phyloP scores from a whole-genome alignment of 2,329 filamentous ascomycete species.

The Aspergillus felis region DNA sequence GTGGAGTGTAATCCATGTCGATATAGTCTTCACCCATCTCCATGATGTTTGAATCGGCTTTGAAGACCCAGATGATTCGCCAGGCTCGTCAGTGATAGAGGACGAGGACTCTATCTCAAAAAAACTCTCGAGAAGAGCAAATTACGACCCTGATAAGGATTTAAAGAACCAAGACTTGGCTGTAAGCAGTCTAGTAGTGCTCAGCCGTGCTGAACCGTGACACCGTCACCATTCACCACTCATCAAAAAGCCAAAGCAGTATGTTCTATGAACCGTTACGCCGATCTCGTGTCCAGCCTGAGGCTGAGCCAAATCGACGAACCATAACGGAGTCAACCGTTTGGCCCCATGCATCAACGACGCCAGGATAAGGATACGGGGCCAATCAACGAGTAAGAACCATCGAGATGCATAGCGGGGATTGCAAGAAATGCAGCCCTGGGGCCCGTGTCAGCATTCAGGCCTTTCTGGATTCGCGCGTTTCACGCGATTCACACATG shows the following conservation, averaged over 20 bases:
- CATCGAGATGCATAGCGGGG: neutral
- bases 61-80: neutral
- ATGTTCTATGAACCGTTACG: neutral
- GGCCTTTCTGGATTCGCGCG: neutral
- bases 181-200: neutral
- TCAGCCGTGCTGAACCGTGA: neutral
- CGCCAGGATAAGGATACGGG: neutral
- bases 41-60: slow-evolving; percentile 12
- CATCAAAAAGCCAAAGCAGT: neutral
- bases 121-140: neutral
- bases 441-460: neutral
- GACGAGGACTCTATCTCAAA: neutral
- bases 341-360: neutral
- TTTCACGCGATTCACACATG: neutral
- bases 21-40: slow-evolving; percentile 28
- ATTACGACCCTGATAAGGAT: neutral
- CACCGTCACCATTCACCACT: too few species aligned
- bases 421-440: neutral
- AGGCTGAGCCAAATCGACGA: slow-evolving; percentile 7
- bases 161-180: neutral
- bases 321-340: slow-evolving; percentile 1
- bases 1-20: slow-evolving; percentile 21
- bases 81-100: neutral
- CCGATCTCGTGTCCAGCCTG: slow-evolving; percentile 2
- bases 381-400: neutral